Conservation (phyloP, 1,284 basidiomycete genomes). For the Termitomyces sp. region DNA sequence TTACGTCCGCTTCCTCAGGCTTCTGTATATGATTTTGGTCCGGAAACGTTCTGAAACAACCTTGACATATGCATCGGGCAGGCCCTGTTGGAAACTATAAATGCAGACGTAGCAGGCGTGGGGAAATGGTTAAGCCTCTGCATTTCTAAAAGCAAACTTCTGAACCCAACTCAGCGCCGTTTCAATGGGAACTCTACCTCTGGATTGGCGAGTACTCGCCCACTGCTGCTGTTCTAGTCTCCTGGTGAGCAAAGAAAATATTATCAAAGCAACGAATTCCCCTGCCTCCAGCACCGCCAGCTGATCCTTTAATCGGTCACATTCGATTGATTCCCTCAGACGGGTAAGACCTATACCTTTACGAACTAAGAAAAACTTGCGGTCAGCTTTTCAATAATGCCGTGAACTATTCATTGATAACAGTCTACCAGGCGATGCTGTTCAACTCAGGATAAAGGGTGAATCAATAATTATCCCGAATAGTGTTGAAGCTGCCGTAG, state of each 20-base stretch:
- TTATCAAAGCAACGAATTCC: neutral
- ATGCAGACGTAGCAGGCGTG: neutral
- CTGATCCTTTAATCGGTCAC: slow-evolving; percentile 18
- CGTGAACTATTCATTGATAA: neutral
- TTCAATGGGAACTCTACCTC: neutral
- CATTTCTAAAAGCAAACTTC: neutral
- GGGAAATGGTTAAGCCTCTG: neutral
- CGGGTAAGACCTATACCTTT: slow-evolving; percentile 16
- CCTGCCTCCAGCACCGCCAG: slow-evolving; percentile 18
- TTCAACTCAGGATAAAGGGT: slow-evolving; percentile 15
- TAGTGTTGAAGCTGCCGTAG: slow-evolving; percentile 15
- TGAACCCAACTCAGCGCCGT: neutral
- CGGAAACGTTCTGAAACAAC: neutral
- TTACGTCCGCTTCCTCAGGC: neutral
- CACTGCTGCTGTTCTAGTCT: neutral
- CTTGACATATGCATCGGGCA: neutral
- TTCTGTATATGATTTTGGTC: neutral
- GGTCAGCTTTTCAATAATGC: slow-evolving; percentile 3
- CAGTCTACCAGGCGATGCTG: slow-evolving; percentile 14
- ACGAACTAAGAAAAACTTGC: slow-evolving; percentile 15
- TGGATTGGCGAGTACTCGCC: neutral
- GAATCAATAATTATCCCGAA: slow-evolving; percentile 21
- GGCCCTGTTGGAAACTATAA: neutral
- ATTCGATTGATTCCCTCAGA: slow-evolving; percentile 14
- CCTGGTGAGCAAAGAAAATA: neutral